Evolutionary conservation across 2,329 filamentous ascomycete genomes (phyloP), one percentile per base, ranked within the genome.

Genomic region (Neobulgaria alba): DNA sequence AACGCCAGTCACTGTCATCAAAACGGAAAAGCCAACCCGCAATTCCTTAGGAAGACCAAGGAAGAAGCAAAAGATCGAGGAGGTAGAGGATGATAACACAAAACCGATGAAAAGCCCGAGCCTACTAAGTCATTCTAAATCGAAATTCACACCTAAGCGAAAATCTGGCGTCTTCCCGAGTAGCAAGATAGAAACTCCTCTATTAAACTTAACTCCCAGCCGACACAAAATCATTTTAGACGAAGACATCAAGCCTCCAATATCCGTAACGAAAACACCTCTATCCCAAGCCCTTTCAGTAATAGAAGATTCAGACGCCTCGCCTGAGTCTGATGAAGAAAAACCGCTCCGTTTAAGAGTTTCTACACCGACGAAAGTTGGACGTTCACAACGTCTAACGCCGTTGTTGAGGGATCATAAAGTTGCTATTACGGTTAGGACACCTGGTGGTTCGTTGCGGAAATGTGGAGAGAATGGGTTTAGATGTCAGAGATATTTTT

Each of bases 401-500:
- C 14, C 29, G 19, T 8, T 14, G 4, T 36, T 44, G 29, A 47
- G 43, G 26, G 34, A 33, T 15, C 40, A 47, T 33, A 33, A 43
- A 20, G 46, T 47, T 8, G 34, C 42, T 1, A 40, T 47, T 7
- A 39, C 53, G 29, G 42, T 54, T 66, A 62, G 62, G 48, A 75
- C 72, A 8, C 72, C 72, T 0, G 66, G 71, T 2, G 73, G 73
- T 1, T 12, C 23, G 10, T 49, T 65, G 49, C 62, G 70, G 38
- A 63, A 63, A 10, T 80, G 77, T 43, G 76, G 76, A 3, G 61
- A 71, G 47, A 66, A 68, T 48, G 75, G 71, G 10, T 79, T 72
- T 54, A 61, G 60, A 12, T 80, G 76, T 46, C 68, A 67, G 3
- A 64, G 71, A 39, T 68, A 74, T 45, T 79, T 79, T 59, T 80